phyloP scores from a whole-genome alignment of 129 eudicot species.

The Escallonia rubra region DNA sequence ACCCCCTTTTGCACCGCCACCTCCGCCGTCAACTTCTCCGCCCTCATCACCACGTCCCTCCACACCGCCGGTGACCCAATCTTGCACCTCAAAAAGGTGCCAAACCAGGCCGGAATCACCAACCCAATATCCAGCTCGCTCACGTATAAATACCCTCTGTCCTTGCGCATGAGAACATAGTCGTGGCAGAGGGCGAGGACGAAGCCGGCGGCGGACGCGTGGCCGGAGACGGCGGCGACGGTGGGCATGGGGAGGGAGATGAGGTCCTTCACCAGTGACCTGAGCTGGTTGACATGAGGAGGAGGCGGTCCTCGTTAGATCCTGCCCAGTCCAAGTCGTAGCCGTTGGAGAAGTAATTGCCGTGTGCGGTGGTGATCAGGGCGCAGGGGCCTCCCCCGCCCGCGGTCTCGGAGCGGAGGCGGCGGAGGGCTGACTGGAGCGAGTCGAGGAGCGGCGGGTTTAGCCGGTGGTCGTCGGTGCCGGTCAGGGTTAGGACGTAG shows the following conservation, averaged over 20 bases:
- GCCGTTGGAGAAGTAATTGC: conserved; percentile 83
- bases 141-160: conserved; percentile 65
- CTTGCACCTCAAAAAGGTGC: conserved; percentile 26
- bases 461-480: conserved; percentile 67
- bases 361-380: conserved; percentile 70
- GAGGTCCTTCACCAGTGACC: conserved; percentile 37
- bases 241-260: conserved; percentile 78
- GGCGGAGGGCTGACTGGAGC: conserved; percentile 34
- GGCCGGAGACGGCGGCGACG: conserved; percentile 70
- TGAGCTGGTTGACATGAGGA: conserved; percentile 42
- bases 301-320: conserved; percentile 24
- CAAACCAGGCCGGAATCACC: conserved; percentile 33
- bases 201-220: conserved; percentile 59
- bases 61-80: conserved; percentile 36
- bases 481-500: conserved; percentile 67
- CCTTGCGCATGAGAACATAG: conserved; percentile 68
- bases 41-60: conserved; percentile 49
- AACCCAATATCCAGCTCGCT: conserved; percentile 54
- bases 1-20: conserved; percentile 55
- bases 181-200: conserved; percentile 62
- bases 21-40: conserved; percentile 49
- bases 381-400: conserved; percentile 10
- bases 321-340: conserved; percentile 60
- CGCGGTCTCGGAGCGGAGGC: conserved; percentile 26
- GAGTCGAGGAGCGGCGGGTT: conserved; percentile 59